Evolutionary conservation across 2,329 filamentous ascomycete genomes (phyloP).

Genomic region (Epichloe elymi): DNA sequence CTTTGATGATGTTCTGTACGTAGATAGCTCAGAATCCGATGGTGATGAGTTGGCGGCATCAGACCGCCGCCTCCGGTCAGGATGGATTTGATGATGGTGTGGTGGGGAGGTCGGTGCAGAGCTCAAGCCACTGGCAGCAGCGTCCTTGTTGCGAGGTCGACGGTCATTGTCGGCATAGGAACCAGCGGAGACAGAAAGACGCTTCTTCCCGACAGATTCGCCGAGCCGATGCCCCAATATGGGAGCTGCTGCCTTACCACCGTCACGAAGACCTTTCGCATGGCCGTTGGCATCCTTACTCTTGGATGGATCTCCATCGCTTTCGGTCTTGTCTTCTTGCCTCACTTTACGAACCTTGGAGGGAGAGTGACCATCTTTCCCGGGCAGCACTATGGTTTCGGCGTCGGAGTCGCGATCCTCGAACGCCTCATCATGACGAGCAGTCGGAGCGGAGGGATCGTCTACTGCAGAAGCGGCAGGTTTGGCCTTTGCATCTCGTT

Average conservation of each 20-base stretch:
- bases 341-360: constrained; percentile 52
- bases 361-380: constrained; percentile 49
- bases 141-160: constrained; percentile 32
- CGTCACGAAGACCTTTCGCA: constrained; percentile 19
- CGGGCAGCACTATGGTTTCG: constrained; percentile 56
- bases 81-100: constrained; percentile 17
- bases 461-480: not conserved
- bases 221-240: constrained; percentile 21
- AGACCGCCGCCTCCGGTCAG: constrained; percentile 20
- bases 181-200: constrained; percentile 19
- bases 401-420: constrained; percentile 55
- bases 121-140: constrained; percentile 40
- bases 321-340: constrained; percentile 49
- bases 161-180: constrained; percentile 25
- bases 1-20: constrained; percentile 29
- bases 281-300: constrained; percentile 18
- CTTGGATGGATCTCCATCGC: constrained; percentile 30
- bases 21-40: constrained; percentile 40
- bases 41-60: constrained; percentile 29
- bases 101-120: constrained; percentile 45
- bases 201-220: constrained; percentile 36
- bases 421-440: constrained; percentile 23
- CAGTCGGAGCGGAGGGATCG: constrained; percentile 3
- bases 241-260: constrained; percentile 19
- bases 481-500: constrained; percentile 6